Conservation (phyloP, 2,329 filamentous ascomycete genomes). For the Ceratocystis colombiana region DNA sequence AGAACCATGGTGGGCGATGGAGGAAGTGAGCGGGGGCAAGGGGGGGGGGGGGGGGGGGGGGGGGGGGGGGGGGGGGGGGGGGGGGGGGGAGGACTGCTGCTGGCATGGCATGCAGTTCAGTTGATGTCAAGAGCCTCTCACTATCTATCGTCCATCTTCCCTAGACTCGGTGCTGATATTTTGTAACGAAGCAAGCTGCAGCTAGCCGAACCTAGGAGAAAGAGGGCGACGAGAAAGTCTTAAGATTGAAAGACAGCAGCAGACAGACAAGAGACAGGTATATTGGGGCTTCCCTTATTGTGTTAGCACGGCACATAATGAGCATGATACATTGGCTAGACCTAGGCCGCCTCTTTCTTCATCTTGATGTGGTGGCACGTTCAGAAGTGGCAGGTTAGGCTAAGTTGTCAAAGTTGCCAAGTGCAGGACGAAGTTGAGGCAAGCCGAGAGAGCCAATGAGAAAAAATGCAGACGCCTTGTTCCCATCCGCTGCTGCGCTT, state of each 20-base stretch:
- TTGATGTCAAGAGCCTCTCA: not conserved
- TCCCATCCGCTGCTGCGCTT: too few species aligned
- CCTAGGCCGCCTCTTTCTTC: not conserved
- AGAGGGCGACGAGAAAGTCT: not conserved
- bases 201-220: constrained; percentile 4
- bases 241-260: not conserved
- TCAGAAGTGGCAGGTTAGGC: constrained; percentile 1
- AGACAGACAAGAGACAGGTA: not conserved
- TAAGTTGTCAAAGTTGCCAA: not conserved
- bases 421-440: not conserved
- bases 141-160: not conserved
- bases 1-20: not conserved
- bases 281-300: too few species aligned
- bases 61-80: too few species aligned
- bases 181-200: constrained; percentile 5
- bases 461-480: not conserved
- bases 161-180: constrained; percentile 2
- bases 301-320: not conserved
- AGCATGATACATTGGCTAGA: not conserved
- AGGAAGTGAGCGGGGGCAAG: not conserved
- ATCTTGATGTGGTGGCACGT: not conserved
- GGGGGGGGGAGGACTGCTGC: too few species aligned
- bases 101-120: not conserved
- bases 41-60: too few species aligned
- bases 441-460: not conserved